These are phyloP conservation scores for Trichoderma gracile DNA, from an alignment of 2,329 filamentous ascomycete species.

Conservation along the genomic window DNA sequence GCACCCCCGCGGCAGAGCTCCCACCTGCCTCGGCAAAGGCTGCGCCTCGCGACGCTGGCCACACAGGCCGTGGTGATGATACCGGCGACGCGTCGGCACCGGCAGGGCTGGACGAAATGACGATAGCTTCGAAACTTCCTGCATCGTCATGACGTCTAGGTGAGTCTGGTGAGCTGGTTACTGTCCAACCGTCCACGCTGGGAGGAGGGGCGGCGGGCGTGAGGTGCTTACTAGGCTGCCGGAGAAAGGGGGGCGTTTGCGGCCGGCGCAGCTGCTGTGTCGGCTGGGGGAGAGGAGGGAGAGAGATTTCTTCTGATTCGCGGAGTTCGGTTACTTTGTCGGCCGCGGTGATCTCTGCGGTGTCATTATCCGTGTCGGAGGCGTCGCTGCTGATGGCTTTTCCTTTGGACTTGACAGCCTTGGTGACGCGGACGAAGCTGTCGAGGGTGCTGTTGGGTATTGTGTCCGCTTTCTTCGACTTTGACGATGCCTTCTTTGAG, in stretches of 20 bases:
- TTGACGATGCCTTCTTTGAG: slow-evolving; percentile 31
- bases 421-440: slow-evolving; percentile 46
- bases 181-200: slow-evolving; percentile 39
- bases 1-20: slow-evolving; percentile 25
- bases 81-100: slow-evolving; percentile 35
- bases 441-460: slow-evolving; percentile 42
- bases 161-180: slow-evolving; percentile 46
- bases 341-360: background rate
- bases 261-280: slow-evolving; percentile 24
- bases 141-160: slow-evolving; percentile 40
- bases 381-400: background rate
- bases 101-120: slow-evolving; percentile 49
- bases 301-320: background rate
- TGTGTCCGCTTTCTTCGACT: slow-evolving; percentile 28
- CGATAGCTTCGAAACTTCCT: slow-evolving; percentile 42
- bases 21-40: slow-evolving; percentile 17
- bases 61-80: slow-evolving; percentile 33
- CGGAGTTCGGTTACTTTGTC: background rate
- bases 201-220: slow-evolving; percentile 31
- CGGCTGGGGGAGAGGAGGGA: slow-evolving; percentile 17
- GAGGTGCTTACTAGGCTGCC: slow-evolving; percentile 43
- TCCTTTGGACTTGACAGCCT: slow-evolving; percentile 31
- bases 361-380: background rate
- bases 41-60: slow-evolving; percentile 28
- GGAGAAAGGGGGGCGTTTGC: slow-evolving; percentile 30